Base-by-base conservation (phyloP, 768 basidiomycete genomes). In the Mycena rosella region DNA sequence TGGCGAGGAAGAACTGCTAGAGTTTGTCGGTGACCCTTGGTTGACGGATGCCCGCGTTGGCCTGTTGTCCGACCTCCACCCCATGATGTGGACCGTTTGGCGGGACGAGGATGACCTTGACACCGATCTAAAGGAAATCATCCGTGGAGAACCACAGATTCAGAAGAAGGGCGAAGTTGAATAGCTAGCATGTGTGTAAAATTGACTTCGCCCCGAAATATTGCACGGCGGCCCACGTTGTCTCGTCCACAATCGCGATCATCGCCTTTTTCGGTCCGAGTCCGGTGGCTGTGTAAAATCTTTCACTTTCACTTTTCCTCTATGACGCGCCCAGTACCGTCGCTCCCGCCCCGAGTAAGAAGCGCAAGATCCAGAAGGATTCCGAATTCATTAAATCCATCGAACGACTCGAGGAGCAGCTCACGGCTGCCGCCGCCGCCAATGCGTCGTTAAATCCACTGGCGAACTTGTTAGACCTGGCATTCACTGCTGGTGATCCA, bases 401-500 rank as follows among this genome's bases (percentile, higher is more conserved):
- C 52, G 82, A 86, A 70, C 65, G 68, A 14, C 80, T 93, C 15
- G 93, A 95, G 76, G 74, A 81, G 29, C 79, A 81, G 48, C 79
- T 96, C 22, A 87, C 84, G 0, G 63, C 78, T 1, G 88, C 93
- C 0, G 80, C 90, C 5, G 74, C 84, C 10, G 73, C 80, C 8
- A 86, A 89, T 68, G 71, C 81, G 17, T 93, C 95, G 22, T 83
- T 98, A 47, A 98, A 98, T 74, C 81, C 86, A 30, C 78, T 98
- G 24, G 87, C 90, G 15, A 92, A 95, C 76, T 88, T 98, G 10
- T 76, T 95, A 59, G 81, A 87, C 18, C 77, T 94, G 32, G 83
- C 89, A 0, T 77, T 83, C 32, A 76, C 80, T 20, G 76, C 84
- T 2, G 72, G 81, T 45, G 84, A 88, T 44, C 81, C 92, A 0